Evolutionary conservation across 225 moss, liverwort and hornwort species (phyloP), one percentile per base, ranked within the genome.

Genomic region (Bryoerythrophyllum caledonicum): DNA sequence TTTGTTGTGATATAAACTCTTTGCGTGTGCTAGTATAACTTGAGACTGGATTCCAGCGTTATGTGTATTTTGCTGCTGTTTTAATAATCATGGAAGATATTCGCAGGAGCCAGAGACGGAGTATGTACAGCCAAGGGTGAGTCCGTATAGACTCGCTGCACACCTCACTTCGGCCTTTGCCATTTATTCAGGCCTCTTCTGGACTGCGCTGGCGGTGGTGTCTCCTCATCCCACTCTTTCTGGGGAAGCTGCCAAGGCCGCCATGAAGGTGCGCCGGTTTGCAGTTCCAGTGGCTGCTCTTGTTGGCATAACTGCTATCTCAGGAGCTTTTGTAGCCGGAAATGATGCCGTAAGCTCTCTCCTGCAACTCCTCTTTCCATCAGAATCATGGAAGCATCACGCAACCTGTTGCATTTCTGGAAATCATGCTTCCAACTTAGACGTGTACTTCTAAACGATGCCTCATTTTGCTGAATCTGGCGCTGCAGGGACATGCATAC

Each of bases 131-230:
- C 99, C 99, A 71, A 88, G 95, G 63, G 99, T 99, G 82, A 99
- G 99, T 79, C 95, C 99, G 11, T 99, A 99, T 83, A 89, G 99
- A 82, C 95, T 99, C 59, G 99, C 99, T 84, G 89, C 93, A 58
- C 99, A 99, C 86, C 99, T 99, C 83, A 95, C 93, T 78, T 99
- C 99, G 87, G 99, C 99, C 82, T 99, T 99, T 86, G 91, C 91
- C 86, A 99, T 99, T 81, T 99, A 95, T 93, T 99, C 99, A 90
- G 93, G 95, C 86, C 91, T 99, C 59, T 91, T 81, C 71, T 99
- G 99, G 99, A 99, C 95, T 78, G 99, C 99, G 46, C 85, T 99
- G 58, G 93, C 88, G 26, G 86, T 86, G 26, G 64, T 82, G 38
- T 81, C 85, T 46, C 88, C 88, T 57, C 68, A 72, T 60, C 72